A percentile compares a stretch with the other conserved stretches of the same genome.
Evolutionary conservation across 768 basidiomycete genomes (phyloP).

Genomic region (Boletus tomentosulus): DNA sequence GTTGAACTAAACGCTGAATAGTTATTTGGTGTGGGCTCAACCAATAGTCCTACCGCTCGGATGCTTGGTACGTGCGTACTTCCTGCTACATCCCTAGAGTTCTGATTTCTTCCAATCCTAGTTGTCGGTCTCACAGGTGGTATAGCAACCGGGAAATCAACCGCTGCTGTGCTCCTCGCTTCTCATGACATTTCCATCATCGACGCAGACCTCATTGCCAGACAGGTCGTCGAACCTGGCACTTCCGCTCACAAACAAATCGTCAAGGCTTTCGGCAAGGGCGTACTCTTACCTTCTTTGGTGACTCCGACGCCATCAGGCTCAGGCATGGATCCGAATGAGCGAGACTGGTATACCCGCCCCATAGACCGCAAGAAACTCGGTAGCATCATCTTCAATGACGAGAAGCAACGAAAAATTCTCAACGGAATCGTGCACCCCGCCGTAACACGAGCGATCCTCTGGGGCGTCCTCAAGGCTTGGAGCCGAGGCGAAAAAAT

Average conservation of each 20-base stretch:
- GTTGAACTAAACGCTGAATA: no score
- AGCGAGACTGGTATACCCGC: slow-evolving; percentile 43
- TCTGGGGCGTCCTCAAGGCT: slow-evolving; percentile 56
- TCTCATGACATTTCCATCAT: slow-evolving; percentile 73
- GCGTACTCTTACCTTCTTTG: slow-evolving; percentile 46
- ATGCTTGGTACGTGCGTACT: background rate
- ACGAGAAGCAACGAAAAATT: slow-evolving; percentile 61
- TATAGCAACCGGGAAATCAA: slow-evolving; percentile 95
- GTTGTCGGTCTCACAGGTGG: slow-evolving; percentile 96
- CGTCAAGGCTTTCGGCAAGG: slow-evolving; percentile 62
- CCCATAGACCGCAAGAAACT: slow-evolving; percentile 78
- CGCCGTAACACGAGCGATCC: slow-evolving; percentile 77
- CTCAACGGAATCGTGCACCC: slow-evolving; percentile 90
- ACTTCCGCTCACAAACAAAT: slow-evolving; percentile 69
- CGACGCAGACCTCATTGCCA: slow-evolving; percentile 89
- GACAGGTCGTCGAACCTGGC: slow-evolving; percentile 81
- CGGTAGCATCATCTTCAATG: slow-evolving; percentile 80
- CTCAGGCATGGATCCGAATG: background rate
- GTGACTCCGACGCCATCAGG: background rate
- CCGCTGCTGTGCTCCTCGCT: slow-evolving; percentile 73
- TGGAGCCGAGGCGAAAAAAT: slow-evolving; percentile 80
- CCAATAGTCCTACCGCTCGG: background rate
- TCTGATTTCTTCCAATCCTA: slow-evolving; percentile 24
- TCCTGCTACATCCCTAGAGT: background rate
- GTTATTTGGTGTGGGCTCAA: background rate